Percentiles rank a stretch among this genome's conserved stretches.
Evolutionary conservation across 140 eudicot species (phyloP).

Genomic region (Cichorium intybus): DNA sequence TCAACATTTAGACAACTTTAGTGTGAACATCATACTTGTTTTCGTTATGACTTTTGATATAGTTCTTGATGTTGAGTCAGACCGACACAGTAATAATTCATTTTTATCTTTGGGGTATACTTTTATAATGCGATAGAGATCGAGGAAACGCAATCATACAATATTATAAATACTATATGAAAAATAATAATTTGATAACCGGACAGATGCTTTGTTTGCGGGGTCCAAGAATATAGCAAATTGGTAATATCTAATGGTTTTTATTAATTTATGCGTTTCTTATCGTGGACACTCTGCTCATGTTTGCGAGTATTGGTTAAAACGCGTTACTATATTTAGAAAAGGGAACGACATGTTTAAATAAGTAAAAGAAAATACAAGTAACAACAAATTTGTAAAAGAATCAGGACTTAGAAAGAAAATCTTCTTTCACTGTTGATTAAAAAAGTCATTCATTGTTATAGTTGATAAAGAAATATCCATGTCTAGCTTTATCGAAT

Average conservation of each 20-base stretch:
- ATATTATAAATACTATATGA: not conserved
- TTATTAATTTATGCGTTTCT: not conserved
- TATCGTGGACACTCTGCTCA: not conserved
- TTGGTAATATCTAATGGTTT: not conserved
- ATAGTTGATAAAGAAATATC: no score
- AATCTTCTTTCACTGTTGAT: no score
- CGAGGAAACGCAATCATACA: conserved; percentile 9
- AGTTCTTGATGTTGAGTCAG: not conserved
- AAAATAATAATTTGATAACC: not conserved
- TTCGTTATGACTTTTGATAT: not conserved
- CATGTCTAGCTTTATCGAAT: no score
- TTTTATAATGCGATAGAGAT: not conserved
- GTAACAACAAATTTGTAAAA: no score
- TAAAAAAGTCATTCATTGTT: no score
- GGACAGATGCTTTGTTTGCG: not conserved
- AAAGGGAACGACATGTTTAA: no score
- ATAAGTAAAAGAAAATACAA: no score
- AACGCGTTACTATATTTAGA: no score
- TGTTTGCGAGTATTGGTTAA: conserved; percentile 2
- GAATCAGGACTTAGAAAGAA: no score
- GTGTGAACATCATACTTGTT: conserved; percentile 2
- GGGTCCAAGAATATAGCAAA: not conserved
- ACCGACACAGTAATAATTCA: not conserved
- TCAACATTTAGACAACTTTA: not conserved
- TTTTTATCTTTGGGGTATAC: not conserved